Evolutionary conservation across 2,329 filamentous ascomycete species (phyloP), one percentile per base, ranked within the genome.

Genomic region (Furcasterigmium furcatum): DNA sequence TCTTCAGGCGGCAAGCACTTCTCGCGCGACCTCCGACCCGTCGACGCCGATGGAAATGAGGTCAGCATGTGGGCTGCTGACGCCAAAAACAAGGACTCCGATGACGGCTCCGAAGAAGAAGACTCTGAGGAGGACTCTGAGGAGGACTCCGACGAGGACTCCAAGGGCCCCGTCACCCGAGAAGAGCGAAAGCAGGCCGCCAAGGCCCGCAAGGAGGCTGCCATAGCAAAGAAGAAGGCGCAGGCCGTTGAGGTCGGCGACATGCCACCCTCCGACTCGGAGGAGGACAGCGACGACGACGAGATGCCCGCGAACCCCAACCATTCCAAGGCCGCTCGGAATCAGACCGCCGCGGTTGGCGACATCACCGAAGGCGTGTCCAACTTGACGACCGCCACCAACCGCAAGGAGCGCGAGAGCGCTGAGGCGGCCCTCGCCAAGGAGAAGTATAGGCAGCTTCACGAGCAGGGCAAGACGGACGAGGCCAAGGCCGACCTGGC

Each of bases 391-490:
- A 63, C 77, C 35, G 61, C 64, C 24, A 60, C 57, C 50, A 80
- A 67, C 60, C 66, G 77, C 44, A 69, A 79, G 65, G 76, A 84
- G 70, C 64, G 79, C 58, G 79, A 97, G 72, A 88, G 91, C 3
- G 61, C 94, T 27, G 87, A 96, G 70, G 91, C 91, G 2, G 85
- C 87, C 52, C 87, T 92, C 63, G 90, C 89, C 24, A 91, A 91
- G 66, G 91, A 96, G 74, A 80, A 84, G 55, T 96, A 96, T 62
- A 81, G 90, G 74, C 95, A 95, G 71, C 67, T 96, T 58, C 92
- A 96, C 60, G 88, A 91, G 46, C 87, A 91, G 61, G 92, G 92
- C 59, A 97, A 97, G 82, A 97, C 94, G 38, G 94, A 99, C 50
- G 88, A 96, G 76, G 91, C 92, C 40, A 87, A 89, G 64, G 85